Base-by-base conservation (phyloP, 495 filamentous ascomycete genomes). In the Neurospora intermedia region DNA sequence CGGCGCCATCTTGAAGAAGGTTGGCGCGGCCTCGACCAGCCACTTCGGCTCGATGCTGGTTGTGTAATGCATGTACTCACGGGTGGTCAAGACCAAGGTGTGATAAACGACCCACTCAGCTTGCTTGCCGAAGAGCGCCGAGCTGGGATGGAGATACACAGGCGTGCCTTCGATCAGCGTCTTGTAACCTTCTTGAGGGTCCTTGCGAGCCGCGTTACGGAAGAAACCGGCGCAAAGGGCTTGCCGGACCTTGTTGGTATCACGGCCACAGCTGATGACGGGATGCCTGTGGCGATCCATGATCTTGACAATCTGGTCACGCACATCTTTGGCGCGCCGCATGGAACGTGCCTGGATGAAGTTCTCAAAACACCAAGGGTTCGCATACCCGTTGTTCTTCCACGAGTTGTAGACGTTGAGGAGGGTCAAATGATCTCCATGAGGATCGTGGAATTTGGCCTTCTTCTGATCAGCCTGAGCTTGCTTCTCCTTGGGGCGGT, bases 321-420 rank as follows among this genome's bases (percentile, higher is more conserved):
- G 88, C 0, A 98, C 94, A 80, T 99, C 96, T 78, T 96, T 92
- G 4, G 92, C 94, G 16, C 96, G 90, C 48, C 88, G 87, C 87
- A 99, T 97, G 15, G 87, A 87, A 7, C 94, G 89, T 7, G 92
- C 93, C 78, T 99, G 96, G 77, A 99, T 96, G 82, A 96, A 99
- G 79, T 99, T 98, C 76, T 99, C 96, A 72, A 92, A 93, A 77
- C 96, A 98, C 96, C 96, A 99, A 3, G 96, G 88, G 70, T 89
- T 93, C 62, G 88, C 89, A 81, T 89, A 97, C 10, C 89, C 91
- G 74, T 88, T 91, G 16, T 89, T 83, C 78, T 96, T 97, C 96
- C 96, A 99, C 16, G 85, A 89, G 77, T 97, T 97, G 86, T 97
- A 99, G 3, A 98, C 96, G 78, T 98, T 98, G 39, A 99, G 87